Conservation (phyloP, 140 eudicot species). For the Eryngium alpinum region DNA sequence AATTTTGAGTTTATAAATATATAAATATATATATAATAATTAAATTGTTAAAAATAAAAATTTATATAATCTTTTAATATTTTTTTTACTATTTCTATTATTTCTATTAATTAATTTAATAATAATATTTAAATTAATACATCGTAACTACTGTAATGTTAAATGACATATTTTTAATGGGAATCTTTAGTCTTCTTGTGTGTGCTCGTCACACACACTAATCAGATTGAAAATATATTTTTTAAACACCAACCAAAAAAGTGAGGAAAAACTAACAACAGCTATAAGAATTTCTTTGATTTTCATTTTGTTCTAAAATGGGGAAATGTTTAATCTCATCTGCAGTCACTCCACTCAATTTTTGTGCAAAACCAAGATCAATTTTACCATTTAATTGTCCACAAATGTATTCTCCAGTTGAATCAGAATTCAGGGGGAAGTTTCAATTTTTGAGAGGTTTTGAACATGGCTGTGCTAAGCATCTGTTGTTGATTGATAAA, state of each 20-base stretch:
- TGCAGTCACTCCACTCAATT: conserved; percentile 15
- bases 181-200: background rate
- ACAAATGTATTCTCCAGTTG: background rate
- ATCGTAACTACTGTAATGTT: too few species aligned
- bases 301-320: conserved; percentile 18
- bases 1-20: too few species aligned
- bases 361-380: conserved; percentile 27
- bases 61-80: too few species aligned
- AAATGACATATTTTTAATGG: too few species aligned
- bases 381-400: conserved; percentile 15
- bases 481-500: background rate
- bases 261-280: background rate
- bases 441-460: background rate
- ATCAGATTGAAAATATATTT: conserved; percentile 7
- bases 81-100: too few species aligned
- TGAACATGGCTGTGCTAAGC: conserved; percentile 5
- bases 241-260: background rate
- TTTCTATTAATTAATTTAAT: too few species aligned
- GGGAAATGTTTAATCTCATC: conserved; percentile 35
- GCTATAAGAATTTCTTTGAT: background rate
- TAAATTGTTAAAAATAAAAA: too few species aligned
- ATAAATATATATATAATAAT: too few species aligned
- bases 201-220: conserved; percentile 9
- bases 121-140: too few species aligned
- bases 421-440: conserved; percentile 10